Percentiles rank a stretch among this genome's conserved stretches.
Evolutionary conservation across 805 yeast genomes (phyloP).

Genomic region (Yamadazyma nakazawae): DNA sequence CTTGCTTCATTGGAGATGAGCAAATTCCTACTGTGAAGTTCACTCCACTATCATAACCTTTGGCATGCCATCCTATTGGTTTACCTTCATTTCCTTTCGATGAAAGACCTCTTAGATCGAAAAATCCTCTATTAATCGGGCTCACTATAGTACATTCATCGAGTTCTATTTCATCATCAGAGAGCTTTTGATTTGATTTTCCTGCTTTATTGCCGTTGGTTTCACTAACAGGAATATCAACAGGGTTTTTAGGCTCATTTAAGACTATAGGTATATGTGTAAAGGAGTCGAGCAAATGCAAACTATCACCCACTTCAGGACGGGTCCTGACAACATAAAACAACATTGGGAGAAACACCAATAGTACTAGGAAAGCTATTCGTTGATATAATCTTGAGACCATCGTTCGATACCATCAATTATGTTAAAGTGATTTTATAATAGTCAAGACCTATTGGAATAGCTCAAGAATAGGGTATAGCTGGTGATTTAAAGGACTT

Average conservation of each 20-base stretch:
- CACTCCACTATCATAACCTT: constrained; percentile 63
- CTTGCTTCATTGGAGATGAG: constrained; percentile 44
- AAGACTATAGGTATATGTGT: constrained; percentile 7
- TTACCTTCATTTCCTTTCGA: constrained; percentile 45
- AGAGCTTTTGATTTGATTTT: background rate
- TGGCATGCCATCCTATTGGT: constrained; percentile 57
- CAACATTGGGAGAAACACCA: constrained; percentile 1
- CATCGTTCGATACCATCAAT: background rate
- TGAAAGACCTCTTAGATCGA: constrained; percentile 50
- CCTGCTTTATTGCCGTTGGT: background rate
- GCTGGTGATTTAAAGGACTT: background rate
- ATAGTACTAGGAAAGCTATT: constrained; percentile 8
- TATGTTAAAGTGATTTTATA: no score
- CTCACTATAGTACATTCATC: constrained; percentile 40
- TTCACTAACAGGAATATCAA: background rate
- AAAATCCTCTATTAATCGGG: constrained; percentile 45
- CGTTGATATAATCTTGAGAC: constrained; percentile 12
- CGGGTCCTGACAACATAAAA: constrained; percentile 8
- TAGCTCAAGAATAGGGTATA: background rate
- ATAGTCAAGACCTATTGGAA: background rate
- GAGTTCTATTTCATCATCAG: constrained; percentile 8
- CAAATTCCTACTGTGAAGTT: constrained; percentile 61
- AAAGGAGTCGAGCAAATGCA: constrained; percentile 13
- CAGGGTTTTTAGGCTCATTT: background rate
- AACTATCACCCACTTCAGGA: background rate